Evolutionary conservation across 441 rosid species (phyloP).

Genomic region (Lepidium campestre): DNA sequence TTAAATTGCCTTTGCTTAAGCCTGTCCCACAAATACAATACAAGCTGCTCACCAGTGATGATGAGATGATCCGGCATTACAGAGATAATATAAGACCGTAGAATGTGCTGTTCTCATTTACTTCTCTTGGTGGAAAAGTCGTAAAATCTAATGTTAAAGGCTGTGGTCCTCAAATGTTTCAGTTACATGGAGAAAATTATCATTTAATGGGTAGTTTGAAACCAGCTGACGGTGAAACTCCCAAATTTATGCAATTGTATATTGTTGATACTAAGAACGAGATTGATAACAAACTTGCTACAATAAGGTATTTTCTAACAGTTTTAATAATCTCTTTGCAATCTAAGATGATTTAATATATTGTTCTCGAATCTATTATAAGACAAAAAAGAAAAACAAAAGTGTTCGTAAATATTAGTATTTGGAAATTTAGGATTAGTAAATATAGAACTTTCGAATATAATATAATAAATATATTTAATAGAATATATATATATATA

Average conservation of each 20-base stretch:
- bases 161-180: not conserved
- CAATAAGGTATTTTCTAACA: too few species aligned
- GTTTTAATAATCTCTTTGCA: too few species aligned
- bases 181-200: not conserved
- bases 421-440: too few species aligned
- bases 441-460: too few species aligned
- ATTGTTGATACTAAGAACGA: not conserved
- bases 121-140: too few species aligned
- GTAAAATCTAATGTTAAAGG: not conserved
- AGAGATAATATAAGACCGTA: not conserved
- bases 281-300: too few species aligned
- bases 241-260: not conserved
- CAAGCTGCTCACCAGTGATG: not conserved
- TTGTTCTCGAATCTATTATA: rapidly evolving
- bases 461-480: too few species aligned
- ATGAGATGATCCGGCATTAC: not conserved
- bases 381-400: too few species aligned
- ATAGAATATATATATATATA: too few species aligned
- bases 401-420: too few species aligned
- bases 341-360: too few species aligned
- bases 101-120: not conserved
- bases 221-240: rapidly evolving
- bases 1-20: not conserved
- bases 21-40: not conserved
- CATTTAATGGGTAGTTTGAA: not conserved